Conservation (phyloP, 257 asterid genomes). For the Fraxinus cuspidata region DNA sequence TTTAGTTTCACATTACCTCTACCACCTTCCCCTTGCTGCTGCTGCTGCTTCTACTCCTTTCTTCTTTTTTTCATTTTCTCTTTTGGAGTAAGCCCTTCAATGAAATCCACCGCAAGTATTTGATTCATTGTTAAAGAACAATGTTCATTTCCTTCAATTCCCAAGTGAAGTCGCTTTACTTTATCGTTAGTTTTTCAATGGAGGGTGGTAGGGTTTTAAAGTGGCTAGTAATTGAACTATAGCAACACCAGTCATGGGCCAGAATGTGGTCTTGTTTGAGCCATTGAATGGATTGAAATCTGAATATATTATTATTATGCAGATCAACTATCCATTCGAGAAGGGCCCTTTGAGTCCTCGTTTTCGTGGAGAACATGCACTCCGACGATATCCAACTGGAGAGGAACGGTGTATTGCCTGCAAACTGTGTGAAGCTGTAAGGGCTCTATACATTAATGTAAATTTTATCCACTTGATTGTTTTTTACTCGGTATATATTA, state of each 20-base stretch:
- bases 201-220: slow-evolving; percentile 10
- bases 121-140: not conserved
- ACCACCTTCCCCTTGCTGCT: not conserved
- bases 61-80: not conserved
- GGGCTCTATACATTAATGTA: slow-evolving; percentile 25
- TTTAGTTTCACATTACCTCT: not conserved
- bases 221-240: slow-evolving; percentile 4
- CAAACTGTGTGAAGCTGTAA: slow-evolving; percentile 93
- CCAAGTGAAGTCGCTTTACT: not conserved
- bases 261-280: not conserved
- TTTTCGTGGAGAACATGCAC: slow-evolving; percentile 95
- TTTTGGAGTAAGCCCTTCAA: not conserved
- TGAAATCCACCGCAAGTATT: not conserved
- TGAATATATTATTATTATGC: slow-evolving; percentile 30
- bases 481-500: not conserved
- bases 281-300: slow-evolving; percentile 6
- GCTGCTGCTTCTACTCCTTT: too few species aligned
- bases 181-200: not conserved
- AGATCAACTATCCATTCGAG: slow-evolving; percentile 96
- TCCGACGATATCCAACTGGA: slow-evolving; percentile 89
- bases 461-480: not conserved
- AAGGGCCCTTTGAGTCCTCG: slow-evolving; percentile 96
- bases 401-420: slow-evolving; percentile 97
- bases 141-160: not conserved
- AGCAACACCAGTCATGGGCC: not conserved